A percentile compares a stretch with the other conserved stretches of the same genome.
Conservation (phyloP, 257 asterid genomes). For the Gentiana dahurica region DNA sequence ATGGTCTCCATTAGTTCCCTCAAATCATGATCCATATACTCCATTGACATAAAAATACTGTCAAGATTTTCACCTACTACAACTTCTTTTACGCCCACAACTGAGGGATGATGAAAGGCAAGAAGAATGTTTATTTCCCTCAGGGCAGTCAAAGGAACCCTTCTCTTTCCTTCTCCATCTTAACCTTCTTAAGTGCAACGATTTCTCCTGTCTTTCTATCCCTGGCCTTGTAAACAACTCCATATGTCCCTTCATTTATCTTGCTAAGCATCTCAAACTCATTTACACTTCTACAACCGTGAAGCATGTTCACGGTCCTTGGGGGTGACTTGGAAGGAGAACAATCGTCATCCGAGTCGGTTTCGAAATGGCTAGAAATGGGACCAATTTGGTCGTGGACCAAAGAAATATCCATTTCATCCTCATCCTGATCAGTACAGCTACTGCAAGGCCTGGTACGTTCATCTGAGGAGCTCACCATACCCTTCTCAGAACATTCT, state of each 20-base stretch:
- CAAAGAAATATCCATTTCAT: conserved; percentile 39
- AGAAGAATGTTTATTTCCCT: conserved; percentile 82
- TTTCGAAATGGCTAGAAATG: conserved; percentile 36
- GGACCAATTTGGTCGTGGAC: conserved; percentile 24
- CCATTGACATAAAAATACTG: conserved; percentile 84
- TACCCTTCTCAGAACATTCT: conserved; percentile 43
- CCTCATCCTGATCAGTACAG: conserved; percentile 36
- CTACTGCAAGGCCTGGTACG: conserved; percentile 54
- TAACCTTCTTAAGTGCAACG: conserved; percentile 87
- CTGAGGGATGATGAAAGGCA: conserved; percentile 62
- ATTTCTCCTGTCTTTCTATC: conserved; percentile 78
- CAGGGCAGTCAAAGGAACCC: conserved; percentile 77
- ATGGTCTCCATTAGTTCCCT: conserved; percentile 71
- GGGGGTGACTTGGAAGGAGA: conserved; percentile 33
- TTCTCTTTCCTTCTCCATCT: conserved; percentile 83
- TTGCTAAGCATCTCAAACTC: conserved; percentile 79
- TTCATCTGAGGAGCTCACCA: conserved; percentile 44
- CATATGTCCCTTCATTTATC: conserved; percentile 91
- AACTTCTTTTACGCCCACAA: conserved; percentile 86
- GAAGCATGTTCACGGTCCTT: conserved; percentile 78
- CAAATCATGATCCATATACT: conserved; percentile 93
- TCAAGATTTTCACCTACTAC: conserved; percentile 70
- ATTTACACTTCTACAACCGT: conserved; percentile 77
- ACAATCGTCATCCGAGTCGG: conserved; percentile 42
- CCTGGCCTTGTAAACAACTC: conserved; percentile 75